Base-by-base conservation (phyloP, 2,329 filamentous ascomycete species). In the Xylaria sp. region DNA sequence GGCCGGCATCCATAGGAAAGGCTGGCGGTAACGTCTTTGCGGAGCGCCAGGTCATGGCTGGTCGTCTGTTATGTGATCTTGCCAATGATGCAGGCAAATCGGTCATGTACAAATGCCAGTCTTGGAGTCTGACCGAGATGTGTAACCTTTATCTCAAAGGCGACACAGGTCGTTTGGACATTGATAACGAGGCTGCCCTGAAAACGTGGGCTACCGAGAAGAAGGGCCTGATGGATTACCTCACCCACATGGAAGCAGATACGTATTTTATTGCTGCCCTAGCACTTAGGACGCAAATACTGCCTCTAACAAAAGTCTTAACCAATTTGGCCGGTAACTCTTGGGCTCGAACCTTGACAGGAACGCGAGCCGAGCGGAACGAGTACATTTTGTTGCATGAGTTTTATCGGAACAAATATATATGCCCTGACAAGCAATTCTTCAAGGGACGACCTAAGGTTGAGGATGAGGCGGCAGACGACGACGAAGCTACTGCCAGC, bases 341-440 rank as follows among this genome's bases (percentile, higher is more conserved):
- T 0, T 99, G 96, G 96, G 95, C 95, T 63, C 90, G 96, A 78
- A 99, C 96, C 2, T 84, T 99, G 48, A 98, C 93, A 45, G 96
- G 96, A 80, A 99, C 96, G 21, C 91, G 96, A 78, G 96, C 96
- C 8, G 96, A 99, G 83, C 92, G 96, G 42, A 99, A 99, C 81
- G 96, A 99, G 82, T 99, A 97, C 85, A 99, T 99, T 93, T 78
- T 99, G 78, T 88, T 99, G 4, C 96, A 99, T 75, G 95, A 98
- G 77, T 99, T 99, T 78, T 88, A 98, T 79, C 91, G 92, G 70
- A 98, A 96, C 81, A 98, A 98, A 80, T 99, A 97, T 78, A 98
- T 99, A 69, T 98, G 94, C 78, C 96, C 96, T 0, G 97, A 99
- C 82, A 99, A 99, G 82, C 90, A 93, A 73, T 91, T 86, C 54